These are phyloP conservation scores for Prunella vulgaris DNA, from an alignment of 257 asterid species.

Conservation along the genomic window DNA sequence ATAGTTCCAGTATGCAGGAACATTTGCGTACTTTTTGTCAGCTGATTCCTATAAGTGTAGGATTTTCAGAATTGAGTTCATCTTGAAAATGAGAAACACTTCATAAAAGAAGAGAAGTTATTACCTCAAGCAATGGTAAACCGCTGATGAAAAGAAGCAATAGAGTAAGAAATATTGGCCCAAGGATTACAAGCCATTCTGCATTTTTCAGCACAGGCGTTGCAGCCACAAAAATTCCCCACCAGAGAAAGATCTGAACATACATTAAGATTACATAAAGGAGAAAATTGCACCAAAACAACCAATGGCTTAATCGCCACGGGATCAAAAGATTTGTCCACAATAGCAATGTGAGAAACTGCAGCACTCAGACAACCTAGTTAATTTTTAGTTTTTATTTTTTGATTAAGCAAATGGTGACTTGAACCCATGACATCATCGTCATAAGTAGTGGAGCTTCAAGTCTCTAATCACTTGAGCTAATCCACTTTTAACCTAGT, in stretches of 20 bases:
- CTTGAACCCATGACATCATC: too few species aligned
- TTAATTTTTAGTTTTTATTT: too few species aligned
- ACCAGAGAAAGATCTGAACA: conserved; percentile 85
- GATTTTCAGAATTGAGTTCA: background rate
- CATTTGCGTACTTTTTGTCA: conserved; percentile 69
- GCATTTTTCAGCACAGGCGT: conserved; percentile 69
- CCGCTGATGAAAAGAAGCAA: conserved; percentile 91
- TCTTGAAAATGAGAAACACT: background rate
- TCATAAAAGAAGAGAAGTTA: background rate
- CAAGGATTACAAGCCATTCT: conserved; percentile 86
- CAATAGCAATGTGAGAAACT: background rate
- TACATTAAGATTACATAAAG: background rate
- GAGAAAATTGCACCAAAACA: background rate
- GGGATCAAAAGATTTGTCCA: background rate
- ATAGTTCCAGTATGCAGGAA: conserved; percentile 55
- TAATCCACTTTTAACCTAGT: background rate
- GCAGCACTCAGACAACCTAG: background rate
- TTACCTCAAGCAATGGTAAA: conserved; percentile 80
- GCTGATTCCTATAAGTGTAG: conserved; percentile 58
- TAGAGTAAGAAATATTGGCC: conserved; percentile 71
- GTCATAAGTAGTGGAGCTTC: too few species aligned
- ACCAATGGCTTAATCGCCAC: background rate
- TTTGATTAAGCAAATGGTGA: too few species aligned
- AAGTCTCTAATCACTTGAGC: too few species aligned
- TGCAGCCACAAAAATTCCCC: conserved; percentile 94